Conservation (phyloP, 176 grass and related monocot species). For the Elymus sibiricus region DNA sequence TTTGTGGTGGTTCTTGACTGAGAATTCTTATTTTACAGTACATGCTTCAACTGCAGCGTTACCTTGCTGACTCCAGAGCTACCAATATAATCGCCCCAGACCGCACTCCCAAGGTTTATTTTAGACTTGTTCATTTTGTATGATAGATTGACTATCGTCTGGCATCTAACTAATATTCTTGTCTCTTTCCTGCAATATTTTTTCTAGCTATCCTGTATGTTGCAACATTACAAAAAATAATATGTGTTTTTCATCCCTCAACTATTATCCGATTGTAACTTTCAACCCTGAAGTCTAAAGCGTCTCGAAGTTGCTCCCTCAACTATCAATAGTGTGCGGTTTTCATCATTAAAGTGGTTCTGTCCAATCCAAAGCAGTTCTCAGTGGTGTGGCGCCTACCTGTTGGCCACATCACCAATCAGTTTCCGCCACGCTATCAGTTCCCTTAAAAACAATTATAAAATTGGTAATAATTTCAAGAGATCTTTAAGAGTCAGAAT, state of each 20-base stretch:
- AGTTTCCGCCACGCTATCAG: background rate
- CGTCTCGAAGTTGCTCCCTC: background rate
- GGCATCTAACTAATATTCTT: background rate
- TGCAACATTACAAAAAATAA: background rate
- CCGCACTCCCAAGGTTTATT: slow-evolving; percentile 17
- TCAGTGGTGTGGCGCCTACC: background rate
- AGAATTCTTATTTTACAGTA: background rate
- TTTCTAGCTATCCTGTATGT: background rate
- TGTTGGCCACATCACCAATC: background rate
- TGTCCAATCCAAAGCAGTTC: background rate
- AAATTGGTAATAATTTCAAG: background rate
- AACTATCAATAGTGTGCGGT: background rate
- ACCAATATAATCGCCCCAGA: slow-evolving; percentile 8
- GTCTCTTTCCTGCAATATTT: background rate
- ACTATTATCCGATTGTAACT: background rate
- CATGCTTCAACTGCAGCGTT: background rate
- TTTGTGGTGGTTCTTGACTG: background rate
- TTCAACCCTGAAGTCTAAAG: background rate
- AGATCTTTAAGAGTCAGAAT: background rate
- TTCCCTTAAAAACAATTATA: background rate
- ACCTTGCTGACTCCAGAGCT: background rate
- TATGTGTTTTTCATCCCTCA: background rate
- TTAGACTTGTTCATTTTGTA: background rate
- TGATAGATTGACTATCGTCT: background rate
- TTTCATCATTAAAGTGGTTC: background rate